Evolutionary conservation across 2,329 filamentous ascomycete genomes (phyloP).

Genomic region (Aspergillus eucalypticola): DNA sequence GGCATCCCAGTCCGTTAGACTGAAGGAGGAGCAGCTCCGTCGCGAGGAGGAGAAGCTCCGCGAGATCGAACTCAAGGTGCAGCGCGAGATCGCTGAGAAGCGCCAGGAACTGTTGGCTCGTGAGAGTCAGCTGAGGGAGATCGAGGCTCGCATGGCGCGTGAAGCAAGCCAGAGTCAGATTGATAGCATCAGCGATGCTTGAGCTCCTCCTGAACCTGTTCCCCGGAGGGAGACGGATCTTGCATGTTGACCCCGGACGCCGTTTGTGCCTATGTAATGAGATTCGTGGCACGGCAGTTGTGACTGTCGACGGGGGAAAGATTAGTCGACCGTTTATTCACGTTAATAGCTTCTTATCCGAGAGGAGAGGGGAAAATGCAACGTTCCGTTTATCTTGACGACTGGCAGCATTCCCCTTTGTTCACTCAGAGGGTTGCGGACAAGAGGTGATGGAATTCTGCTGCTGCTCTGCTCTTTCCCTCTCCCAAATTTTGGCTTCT

Average conservation of each 20-base stretch:
- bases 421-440: slow-evolving; percentile 11
- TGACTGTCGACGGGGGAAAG: slow-evolving; percentile 41
- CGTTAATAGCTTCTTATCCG: slow-evolving; percentile 42
- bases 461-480: slow-evolving; percentile 19
- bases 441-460: slow-evolving; percentile 20
- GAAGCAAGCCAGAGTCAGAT: slow-evolving; percentile 60
- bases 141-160: slow-evolving; percentile 94
- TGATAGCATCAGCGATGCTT: slow-evolving; percentile 40
- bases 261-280: slow-evolving; percentile 40
- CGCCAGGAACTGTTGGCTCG: slow-evolving; percentile 95
- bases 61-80: slow-evolving; percentile 99
- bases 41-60: slow-evolving; percentile 99
- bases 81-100: slow-evolving; percentile 99
- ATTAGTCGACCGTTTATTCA: slow-evolving; percentile 41
- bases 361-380: slow-evolving; percentile 32
- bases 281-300: slow-evolving; percentile 36
- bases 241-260: slow-evolving; percentile 30
- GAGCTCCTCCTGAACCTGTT: slow-evolving; percentile 29
- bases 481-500: slow-evolving; percentile 22
- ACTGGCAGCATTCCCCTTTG: slow-evolving; percentile 21
- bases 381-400: slow-evolving; percentile 30
- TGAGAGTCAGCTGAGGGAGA: slow-evolving; percentile 97
- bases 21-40: slow-evolving; percentile 99
- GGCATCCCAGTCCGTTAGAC: slow-evolving; percentile 91
- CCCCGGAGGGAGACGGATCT: slow-evolving; percentile 30